Evolutionary conservation across 2,329 filamentous ascomycete species (phyloP), one percentile per base, ranked within the genome.

Genomic region (Elsinoe batatas): DNA sequence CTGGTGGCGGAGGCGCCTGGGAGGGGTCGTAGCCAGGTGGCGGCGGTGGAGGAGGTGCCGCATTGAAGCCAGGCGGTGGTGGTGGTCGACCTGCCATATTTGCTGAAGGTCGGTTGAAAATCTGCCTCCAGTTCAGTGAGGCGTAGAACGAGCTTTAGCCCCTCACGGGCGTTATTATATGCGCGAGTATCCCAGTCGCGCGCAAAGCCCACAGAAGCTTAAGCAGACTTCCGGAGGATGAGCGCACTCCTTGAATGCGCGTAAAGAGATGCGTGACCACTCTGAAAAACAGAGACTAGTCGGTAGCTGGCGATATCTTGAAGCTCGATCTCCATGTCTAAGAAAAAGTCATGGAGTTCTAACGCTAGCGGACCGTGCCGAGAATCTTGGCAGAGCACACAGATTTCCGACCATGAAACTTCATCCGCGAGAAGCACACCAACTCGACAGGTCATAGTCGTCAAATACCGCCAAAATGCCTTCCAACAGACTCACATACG

Each of bases 1-100:
- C 89, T 22, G 90, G 90, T 20, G 91, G 90, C 54, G 90, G 89
- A 60, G 91, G 90, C 54, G 87, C 63, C 17, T 70, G 71, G 30
- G 82, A 81, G 56, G 82, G 78, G 30, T 55, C 58, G 47, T 73
- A 69, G 56, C 67, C 68, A 56, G 70, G 67, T 50, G 68, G 68
- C 26, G 74, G 74, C 17, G 73, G 73, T 42, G 71, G 71, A 60
- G 74, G 72, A 37, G 53, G 53, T 33, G 53, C 38, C 12, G 75
- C 74, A 56, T 70, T 68, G 80, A 81, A 84, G 70, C 82, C 81
- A 60, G 82, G 82, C 58, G 84, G 84, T n/a, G 84, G 83, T 32
- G 84, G 84, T 64, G 71, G 53, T 32, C 40, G 18, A 63, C 74
- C 81, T 65, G 77, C 75, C 82, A 83, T 83, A 49, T 40, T 63